Evolutionary conservation across 768 basidiomycete species (phyloP), one percentile per base, ranked within the genome.

Genomic region (Porphyrellus cyaneotinctus): DNA sequence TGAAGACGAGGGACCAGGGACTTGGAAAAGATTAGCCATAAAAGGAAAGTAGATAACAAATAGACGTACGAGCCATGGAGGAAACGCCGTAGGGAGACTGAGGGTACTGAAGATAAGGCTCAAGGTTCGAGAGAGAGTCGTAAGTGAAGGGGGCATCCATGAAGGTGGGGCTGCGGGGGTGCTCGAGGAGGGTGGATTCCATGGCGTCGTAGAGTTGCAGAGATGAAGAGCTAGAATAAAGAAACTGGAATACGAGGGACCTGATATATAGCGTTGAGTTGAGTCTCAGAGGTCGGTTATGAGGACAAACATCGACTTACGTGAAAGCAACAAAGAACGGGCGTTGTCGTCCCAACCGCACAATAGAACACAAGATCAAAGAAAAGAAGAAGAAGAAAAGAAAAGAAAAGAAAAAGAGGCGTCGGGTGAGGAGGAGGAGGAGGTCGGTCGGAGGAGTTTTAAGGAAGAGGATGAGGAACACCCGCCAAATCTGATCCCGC

Each of bases 81-180:
- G 69, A 71, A 46, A 85, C 80, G 68, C 80, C 80, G 55, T 84
- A 87, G 38, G 77, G 74, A 11, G 83, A 78, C 59, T 83, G 79
- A 32, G 85, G 85, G 69, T 85, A 86, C 70, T 85, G 83, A 59
- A 88, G 79, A 67, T 87, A 89, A 54, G 67, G 70, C 58, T 78
- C 75, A 48, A 77, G 72, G 56, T 74, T 71, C 26, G 71, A 67
- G 48, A 75, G 68, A 24, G 74, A 59, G 66, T 79, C 78, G 62
- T 77, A 80, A 52, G 72, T 59, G 65, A 74, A 76, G 51, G 77
- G 60, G 47, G 72, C 61, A 58, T 79, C 78, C 67, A 78, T 75
- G 68, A 79, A 78, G 68, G 72, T 73, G 64, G 76, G 70, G 70
- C 74, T 69, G 70, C 77, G 75, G 51, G 74, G 71, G 72, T 75